Conservation (phyloP, 805 yeast genomes). For the Suhomyces sp. region DNA sequence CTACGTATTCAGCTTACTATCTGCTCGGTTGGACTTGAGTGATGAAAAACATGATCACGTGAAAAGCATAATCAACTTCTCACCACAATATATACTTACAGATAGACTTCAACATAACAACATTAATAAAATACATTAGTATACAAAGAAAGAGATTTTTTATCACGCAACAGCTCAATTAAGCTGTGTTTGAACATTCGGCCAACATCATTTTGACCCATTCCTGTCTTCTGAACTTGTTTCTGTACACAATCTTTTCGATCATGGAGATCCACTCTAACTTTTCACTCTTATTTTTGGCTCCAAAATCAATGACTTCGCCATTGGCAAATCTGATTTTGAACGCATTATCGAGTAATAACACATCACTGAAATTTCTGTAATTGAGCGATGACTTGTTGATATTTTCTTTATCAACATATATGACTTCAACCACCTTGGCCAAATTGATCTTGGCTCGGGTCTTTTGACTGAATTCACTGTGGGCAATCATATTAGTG, state of each 20-base stretch:
- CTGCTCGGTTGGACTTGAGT: not conserved
- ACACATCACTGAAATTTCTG: constrained; percentile 71
- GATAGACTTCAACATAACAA: not conserved
- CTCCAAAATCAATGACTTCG: constrained; percentile 81
- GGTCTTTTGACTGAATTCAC: constrained; percentile 64
- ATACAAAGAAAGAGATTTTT: not conserved
- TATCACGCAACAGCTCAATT: not conserved
- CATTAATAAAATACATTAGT: constrained; percentile 6
- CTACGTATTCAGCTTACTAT: not conserved
- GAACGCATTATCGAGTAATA: constrained; percentile 69
- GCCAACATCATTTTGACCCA: constrained; percentile 55
- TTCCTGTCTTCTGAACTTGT: constrained; percentile 54
- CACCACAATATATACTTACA: not conserved
- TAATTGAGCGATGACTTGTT: constrained; percentile 27
- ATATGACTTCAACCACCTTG: constrained; percentile 56
- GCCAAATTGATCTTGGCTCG: constrained; percentile 73
- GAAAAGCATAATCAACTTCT: not conserved
- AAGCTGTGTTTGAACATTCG: constrained; percentile 4
- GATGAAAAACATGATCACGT: not conserved
- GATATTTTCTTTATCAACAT: constrained; percentile 39
- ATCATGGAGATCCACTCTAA: constrained; percentile 62
- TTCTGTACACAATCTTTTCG: constrained; percentile 53
- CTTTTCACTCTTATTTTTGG: constrained; percentile 64
- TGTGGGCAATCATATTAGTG: constrained; percentile 69
- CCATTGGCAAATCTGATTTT: constrained; percentile 73